Conservation (phyloP, 2,329 filamentous ascomycete genomes). For the Aspergillus sp. region DNA sequence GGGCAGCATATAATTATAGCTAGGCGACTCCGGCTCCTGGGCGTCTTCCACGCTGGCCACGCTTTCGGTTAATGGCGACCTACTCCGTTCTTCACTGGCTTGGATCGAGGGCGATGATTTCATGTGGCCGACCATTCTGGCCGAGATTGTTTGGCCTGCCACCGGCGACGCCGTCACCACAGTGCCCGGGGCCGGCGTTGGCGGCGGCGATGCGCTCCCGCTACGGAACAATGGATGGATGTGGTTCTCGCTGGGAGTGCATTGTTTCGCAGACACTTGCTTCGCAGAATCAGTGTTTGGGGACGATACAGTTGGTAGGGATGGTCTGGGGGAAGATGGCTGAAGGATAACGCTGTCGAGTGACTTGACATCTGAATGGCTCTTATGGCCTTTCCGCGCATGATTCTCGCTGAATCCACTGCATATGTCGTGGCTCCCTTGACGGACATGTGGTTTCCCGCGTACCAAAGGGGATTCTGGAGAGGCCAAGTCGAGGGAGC, state of each 20-base stretch:
- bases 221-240: conserved; percentile 52
- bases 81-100: conserved; percentile 11
- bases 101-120: conserved; percentile 25
- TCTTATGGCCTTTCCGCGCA: conserved; percentile 6
- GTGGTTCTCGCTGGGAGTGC: conserved; percentile 36
- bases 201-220: conserved; percentile 44
- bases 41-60: conserved; percentile 6
- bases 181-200: conserved; percentile 43
- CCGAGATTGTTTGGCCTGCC: conserved; percentile 43
- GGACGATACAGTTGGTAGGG: conserved; percentile 12
- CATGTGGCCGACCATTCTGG: conserved; percentile 28
- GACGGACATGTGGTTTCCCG: conserved; percentile 4
- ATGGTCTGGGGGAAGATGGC: conserved; percentile 8
- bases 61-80: conserved; percentile 11
- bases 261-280: conserved; percentile 11
- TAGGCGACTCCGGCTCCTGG: conserved; percentile 2
- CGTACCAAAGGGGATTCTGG: conserved; percentile 5
- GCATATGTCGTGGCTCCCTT: conserved; percentile 8
- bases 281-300: conserved; percentile 9
- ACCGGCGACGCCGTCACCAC: conserved; percentile 47
- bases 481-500: conserved; percentile 15
- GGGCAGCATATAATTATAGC: conserved; percentile 5
- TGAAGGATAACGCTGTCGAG: conserved; percentile 17
- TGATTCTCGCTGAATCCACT: conserved; percentile 2
- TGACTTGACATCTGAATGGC: conserved; percentile 13